Percentiles rank a stretch among this genome's conserved stretches.
Evolutionary conservation across 2,329 filamentous ascomycete species (phyloP).

Genomic region (Phaeomoniella chlamydospora): DNA sequence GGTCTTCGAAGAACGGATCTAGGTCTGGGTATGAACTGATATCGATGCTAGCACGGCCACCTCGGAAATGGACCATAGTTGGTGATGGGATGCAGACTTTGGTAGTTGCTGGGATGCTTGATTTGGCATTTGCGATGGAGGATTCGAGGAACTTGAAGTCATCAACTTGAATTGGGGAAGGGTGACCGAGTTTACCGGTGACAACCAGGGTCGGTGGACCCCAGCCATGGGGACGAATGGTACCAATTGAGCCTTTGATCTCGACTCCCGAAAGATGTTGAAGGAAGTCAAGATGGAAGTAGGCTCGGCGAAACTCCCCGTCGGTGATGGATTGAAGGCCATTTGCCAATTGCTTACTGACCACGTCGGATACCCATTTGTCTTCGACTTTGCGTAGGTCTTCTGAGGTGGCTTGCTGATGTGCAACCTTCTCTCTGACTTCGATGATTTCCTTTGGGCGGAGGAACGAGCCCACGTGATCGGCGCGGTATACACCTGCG

Average conservation of each 20-base stretch:
- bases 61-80: conserved; percentile 48
- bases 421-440: conserved; percentile 32
- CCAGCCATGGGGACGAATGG: conserved; percentile 29
- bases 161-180: conserved; percentile 39
- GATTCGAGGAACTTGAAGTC: conserved; percentile 40
- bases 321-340: conserved; percentile 39
- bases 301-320: conserved; percentile 42
- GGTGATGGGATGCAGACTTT: conserved; percentile 37
- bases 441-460: conserved; percentile 35
- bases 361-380: conserved; percentile 32
- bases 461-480: conserved; percentile 43
- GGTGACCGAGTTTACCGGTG: conserved; percentile 38
- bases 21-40: conserved; percentile 38
- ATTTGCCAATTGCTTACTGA: conserved; percentile 32
- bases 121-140: conserved; percentile 20
- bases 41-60: conserved; percentile 37
- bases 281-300: conserved; percentile 46
- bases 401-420: conserved; percentile 23
- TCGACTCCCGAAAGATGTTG: conserved; percentile 39
- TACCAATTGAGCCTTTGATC: conserved; percentile 26
- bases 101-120: conserved; percentile 12
- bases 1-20: conserved; percentile 40
- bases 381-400: conserved; percentile 38
- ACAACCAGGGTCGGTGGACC: conserved; percentile 40
- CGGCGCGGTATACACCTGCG: conserved; percentile 22